Percentiles rank a stretch among this genome's conserved stretches.
Evolutionary conservation across 2,329 filamentous ascomycete genomes (phyloP).

Genomic region (Madurella fahalii): DNA sequence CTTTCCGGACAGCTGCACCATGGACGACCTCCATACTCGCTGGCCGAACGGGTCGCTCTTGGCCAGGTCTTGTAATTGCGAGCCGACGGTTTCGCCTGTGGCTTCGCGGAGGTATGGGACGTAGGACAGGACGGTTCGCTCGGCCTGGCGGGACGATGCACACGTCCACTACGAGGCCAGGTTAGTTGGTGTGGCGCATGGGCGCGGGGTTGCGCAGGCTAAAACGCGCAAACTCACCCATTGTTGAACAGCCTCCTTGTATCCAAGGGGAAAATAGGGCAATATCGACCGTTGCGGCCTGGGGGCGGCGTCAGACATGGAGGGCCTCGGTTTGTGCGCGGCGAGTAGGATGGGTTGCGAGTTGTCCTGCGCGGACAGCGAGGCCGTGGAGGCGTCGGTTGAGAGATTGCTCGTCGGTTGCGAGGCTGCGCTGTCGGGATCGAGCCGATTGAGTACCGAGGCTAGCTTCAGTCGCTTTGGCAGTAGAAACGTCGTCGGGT

Average conservation of each 20-base stretch:
- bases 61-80: conserved; percentile 39
- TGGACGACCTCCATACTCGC: conserved; percentile 77
- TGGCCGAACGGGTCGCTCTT: conserved; percentile 73
- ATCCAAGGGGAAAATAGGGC: conserved; percentile 79
- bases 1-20: conserved; percentile 81
- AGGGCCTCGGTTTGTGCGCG: conserved; percentile 17
- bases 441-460: conserved; percentile 6
- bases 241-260: conserved; percentile 86
- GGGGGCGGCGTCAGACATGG: conserved; percentile 6
- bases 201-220: not conserved
- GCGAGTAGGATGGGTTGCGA: conserved; percentile 25
- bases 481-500: conserved; percentile 16
- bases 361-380: conserved; percentile 17
- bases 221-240: conserved; percentile 59
- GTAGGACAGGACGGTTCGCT: conserved; percentile 81
- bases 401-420: conserved; percentile 27
- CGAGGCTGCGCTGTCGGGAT: conserved; percentile 6
- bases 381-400: conserved; percentile 21
- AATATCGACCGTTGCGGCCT: conserved; percentile 35
- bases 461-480: conserved; percentile 23
- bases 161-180: conserved; percentile 67
- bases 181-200: conserved; percentile 6
- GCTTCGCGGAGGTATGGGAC: conserved; percentile 79
- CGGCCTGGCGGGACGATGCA: conserved; percentile 75
- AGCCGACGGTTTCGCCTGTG: conserved; percentile 42